phyloP scores from a whole-genome alignment of 2,329 filamentous ascomycete species.

The Pseudopithomyces maydicus region DNA sequence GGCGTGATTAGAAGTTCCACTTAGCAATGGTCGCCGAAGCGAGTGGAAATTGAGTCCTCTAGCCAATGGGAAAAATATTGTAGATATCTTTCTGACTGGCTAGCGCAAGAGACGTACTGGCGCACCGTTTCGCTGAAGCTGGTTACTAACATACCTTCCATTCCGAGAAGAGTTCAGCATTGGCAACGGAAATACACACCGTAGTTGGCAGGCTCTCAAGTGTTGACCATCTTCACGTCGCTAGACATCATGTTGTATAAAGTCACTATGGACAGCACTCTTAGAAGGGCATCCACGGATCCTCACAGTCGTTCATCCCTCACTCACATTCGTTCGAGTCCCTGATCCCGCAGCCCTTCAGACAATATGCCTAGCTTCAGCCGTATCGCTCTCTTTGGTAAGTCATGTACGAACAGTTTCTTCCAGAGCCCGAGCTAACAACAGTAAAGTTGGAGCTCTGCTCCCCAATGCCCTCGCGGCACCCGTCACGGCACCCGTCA shows the following conservation, averaged over 20 bases:
- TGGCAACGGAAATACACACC: conserved; percentile 1
- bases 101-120: not conserved
- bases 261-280: not conserved
- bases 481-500: conserved; percentile 9
- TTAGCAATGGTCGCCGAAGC: not conserved
- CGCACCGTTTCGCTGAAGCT: not conserved
- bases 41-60: not conserved
- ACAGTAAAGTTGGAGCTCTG: conserved; percentile 1
- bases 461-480: conserved; percentile 14
- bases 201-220: not conserved
- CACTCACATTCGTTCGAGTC: too few relatives aligned
- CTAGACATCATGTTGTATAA: not conserved
- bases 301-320: not conserved
- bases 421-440: not conserved
- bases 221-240: not conserved
- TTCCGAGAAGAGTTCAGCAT: not conserved
- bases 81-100: not conserved
- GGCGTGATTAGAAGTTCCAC: not conserved
- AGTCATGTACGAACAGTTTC: not conserved
- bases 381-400: conserved; percentile 1
- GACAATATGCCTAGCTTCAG: not conserved
- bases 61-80: not conserved
- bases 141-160: not conserved
- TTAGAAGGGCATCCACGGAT: conserved; percentile 1
- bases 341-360: too few relatives aligned